Base-by-base conservation (phyloP, 2,329 filamentous ascomycete species). In the Diaporthe citrichinensis region DNA sequence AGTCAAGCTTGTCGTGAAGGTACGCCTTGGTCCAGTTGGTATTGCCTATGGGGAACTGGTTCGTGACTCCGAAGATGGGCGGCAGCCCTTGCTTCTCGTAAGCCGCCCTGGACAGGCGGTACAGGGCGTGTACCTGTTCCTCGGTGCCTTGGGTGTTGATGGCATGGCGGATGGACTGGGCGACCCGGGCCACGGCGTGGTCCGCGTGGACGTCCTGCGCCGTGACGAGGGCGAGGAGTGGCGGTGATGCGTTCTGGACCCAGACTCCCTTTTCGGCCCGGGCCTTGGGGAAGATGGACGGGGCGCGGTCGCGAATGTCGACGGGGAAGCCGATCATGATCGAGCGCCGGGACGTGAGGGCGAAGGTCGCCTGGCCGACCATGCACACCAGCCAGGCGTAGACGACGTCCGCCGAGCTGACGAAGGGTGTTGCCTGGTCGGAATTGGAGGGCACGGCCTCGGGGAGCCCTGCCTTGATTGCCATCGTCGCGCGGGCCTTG, bases 101-200 rank as follows among this genome's bases (percentile, higher is more conserved):
- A 20, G 78, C 77, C 46, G 77, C 73, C 3, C 81, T 79, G 55
- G 81, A 74, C 67, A 82, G 78, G 28, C 79, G 76, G n/a, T 78
- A 79, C 77, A 81, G 84, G 57, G 81, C 85, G 76, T 85, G 82
- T 65, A 84, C 78, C 78, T 85, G 84, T 4, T 74, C 79, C 3
- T 80, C 78, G 4, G 82, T 82, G 23, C 81, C 81, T 59, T 81
- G 82, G 72, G 81, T 79, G 23, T 73, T 75, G 72, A 85, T 83
- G 6, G 80, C 73, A 3, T 74, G 72, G 23, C 83, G 81, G 36
- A 85, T 79, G 34, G 76, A 44, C 9, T 74, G 73, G 1, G 82
- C 83, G 2, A 79, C 75, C 55, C 46, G 78, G 78, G 75, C n/a
- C 44, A 73, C 23, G 44, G 53, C 59, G 25, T 55, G 59, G 2